phyloP scores from a whole-genome alignment of 2,329 filamentous ascomycete species.

The Penicillium janthinellum region DNA sequence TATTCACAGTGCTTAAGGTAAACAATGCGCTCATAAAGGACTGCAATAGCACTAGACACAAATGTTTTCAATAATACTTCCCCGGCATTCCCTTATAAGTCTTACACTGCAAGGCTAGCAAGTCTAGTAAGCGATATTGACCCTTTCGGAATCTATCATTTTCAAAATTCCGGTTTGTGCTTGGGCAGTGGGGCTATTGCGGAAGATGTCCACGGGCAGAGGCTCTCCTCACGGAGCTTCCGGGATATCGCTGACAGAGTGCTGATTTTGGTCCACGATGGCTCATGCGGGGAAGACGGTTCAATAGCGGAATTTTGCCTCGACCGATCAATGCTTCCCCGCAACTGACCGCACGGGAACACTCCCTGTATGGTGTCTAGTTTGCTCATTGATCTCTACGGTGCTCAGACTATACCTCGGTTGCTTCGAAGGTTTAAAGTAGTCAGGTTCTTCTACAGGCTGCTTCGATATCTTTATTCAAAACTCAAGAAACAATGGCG shows the following conservation, averaged over 20 bases:
- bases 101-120: not conserved
- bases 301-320: slow-evolving; percentile 14
- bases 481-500: slow-evolving; percentile 2
- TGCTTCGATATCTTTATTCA: not conserved
- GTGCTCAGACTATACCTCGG: not conserved
- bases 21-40: no score
- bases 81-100: not conserved
- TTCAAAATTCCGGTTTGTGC: not conserved
- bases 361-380: not conserved
- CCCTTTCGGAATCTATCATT: not conserved
- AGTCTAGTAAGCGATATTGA: not conserved
- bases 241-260: not conserved
- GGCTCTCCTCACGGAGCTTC: not conserved
- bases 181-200: not conserved
- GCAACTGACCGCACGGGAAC: slow-evolving; percentile 11
- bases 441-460: not conserved
- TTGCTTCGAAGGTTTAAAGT: not conserved
- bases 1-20: no score
- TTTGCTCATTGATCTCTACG: not conserved
- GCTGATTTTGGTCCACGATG: not conserved
- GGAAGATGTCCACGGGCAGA: not conserved
- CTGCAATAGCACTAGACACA: not conserved
- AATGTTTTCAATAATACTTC: not conserved
- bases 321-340: slow-evolving; percentile 11
- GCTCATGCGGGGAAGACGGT: not conserved